Base-by-base conservation (phyloP, 306 rosid genomes). In the Medicago arabica region DNA sequence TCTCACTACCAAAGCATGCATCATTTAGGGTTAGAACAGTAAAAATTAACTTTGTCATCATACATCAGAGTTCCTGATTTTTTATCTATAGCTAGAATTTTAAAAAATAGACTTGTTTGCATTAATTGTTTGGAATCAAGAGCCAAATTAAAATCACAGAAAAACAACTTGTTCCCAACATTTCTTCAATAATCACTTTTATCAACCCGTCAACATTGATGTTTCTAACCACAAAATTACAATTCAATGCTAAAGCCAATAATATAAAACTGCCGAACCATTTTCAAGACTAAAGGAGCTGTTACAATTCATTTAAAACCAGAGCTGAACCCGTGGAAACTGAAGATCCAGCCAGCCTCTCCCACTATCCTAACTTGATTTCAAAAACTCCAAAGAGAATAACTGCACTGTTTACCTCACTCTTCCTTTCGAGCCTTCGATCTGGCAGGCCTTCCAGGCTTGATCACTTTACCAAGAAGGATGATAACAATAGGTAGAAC, bases 391-490 rank as follows among this genome's bases (percentile, higher is more conserved):
- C 83, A 38, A 53, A 31, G 75, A 61, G 75, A 79, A 74, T 51
- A 63, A 58, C 60, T 69, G 69, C 59, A 60, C 53, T 51, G 51
- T 75, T 76, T 55, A 63, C 81, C 81, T 90, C 82, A 88, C 85
- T 90, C 61, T 59, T 89, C 97, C 80, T 95, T 95, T 80, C 83
- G 85, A 76, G 89, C 75, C 67, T 89, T 92, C 16, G 97, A 73
- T 85, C 85, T 83, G 51, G 34, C 85, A 9, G 91, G 90, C 85
- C 40, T 93, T 51, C 84, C 82, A 31, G 99, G 98, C 82, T 91
- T 95, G 71, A 92, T 87, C 19, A 95, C 40, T 10, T 76, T 74
- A 44, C 96, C 81, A 18, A 95, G 92, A 58, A 92, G 81, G 84
- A 90, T 82, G 73, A 87, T 15, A 19, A 73, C 79, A 74, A 92